phyloP scores from a whole-genome alignment of 208 protist genomes.

The Leishmania lainsoni region DNA sequence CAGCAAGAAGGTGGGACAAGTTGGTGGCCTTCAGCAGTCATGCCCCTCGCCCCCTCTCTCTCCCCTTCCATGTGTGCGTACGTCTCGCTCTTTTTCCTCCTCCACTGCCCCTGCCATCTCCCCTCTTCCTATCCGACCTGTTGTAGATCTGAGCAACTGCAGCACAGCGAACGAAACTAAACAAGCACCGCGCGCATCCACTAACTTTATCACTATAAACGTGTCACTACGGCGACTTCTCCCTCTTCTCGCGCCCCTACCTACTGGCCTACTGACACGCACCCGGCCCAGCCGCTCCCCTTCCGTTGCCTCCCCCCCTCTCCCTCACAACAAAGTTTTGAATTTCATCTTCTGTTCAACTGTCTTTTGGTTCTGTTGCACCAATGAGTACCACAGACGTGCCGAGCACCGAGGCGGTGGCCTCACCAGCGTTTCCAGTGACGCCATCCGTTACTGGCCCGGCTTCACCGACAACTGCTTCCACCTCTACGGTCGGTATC shows the following conservation, averaged over 20 bases:
- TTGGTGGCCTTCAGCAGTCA: not conserved
- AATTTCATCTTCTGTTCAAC: not conserved
- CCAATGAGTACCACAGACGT: slow-evolving; percentile 15
- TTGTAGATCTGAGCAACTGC: not conserved
- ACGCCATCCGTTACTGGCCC: slow-evolving; percentile 3
- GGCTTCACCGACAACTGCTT: slow-evolving; percentile 5
- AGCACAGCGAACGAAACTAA: not conserved
- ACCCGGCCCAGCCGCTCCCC: not conserved
- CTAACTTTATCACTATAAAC: not conserved
- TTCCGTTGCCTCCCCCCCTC: not conserved
- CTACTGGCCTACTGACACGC: not conserved
- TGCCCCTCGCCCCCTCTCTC: not conserved
- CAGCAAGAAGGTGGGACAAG: not conserved
- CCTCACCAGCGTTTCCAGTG: not conserved
- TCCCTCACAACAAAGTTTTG: too few relatives aligned
- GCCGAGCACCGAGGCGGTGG: not conserved
- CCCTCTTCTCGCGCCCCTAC: not conserved
- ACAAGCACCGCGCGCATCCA: not conserved
- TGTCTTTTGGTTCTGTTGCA: not conserved
- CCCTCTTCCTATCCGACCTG: not conserved
- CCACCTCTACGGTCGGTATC: slow-evolving; percentile 45
- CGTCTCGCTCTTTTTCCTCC: not conserved
- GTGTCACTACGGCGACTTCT: not conserved
- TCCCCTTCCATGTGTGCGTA: not conserved
- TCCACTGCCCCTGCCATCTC: not conserved